phyloP scores from a whole-genome alignment of 257 asterid species.

The Petunia axillaris region DNA sequence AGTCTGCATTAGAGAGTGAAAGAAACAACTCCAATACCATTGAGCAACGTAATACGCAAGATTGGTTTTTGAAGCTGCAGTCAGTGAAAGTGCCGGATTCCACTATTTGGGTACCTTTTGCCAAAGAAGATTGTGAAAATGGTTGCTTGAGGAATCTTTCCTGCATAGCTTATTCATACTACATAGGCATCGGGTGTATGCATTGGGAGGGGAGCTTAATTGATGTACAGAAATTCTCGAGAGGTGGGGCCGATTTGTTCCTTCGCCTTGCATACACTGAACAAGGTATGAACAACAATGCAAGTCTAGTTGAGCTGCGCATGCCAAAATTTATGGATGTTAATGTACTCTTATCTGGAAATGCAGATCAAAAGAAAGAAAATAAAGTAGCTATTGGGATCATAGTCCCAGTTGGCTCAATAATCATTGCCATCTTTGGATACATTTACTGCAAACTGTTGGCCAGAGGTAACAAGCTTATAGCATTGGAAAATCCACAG shows the following conservation, averaged over 20 bases:
- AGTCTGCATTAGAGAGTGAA: constrained; percentile 33
- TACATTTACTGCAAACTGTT: constrained; percentile 45
- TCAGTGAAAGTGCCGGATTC: constrained; percentile 51
- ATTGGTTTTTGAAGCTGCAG: constrained; percentile 41
- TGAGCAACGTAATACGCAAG: constrained; percentile 31
- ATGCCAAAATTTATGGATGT: neutral
- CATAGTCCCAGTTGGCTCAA: constrained; percentile 41
- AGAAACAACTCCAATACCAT: constrained; percentile 27
- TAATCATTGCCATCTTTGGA: constrained; percentile 28
- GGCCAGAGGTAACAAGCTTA: constrained; percentile 42
- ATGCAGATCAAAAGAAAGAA: constrained; percentile 40
- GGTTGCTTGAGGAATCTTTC: constrained; percentile 54
- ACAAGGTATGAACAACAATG: constrained; percentile 41
- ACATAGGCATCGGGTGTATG: constrained; percentile 53
- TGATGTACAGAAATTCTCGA: constrained; percentile 47
- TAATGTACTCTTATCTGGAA: neutral
- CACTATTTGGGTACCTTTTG: constrained; percentile 28
- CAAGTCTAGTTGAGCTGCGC: neutral
- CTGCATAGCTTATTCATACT: constrained; percentile 56
- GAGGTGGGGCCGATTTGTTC: constrained; percentile 49
- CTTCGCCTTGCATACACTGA: constrained; percentile 53
- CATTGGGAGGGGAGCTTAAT: constrained; percentile 48
- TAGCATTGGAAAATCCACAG: neutral
- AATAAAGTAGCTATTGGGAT: constrained; percentile 42
- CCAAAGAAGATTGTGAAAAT: constrained; percentile 36